Percentiles rank a stretch among this genome's conserved stretches.
Conservation (phyloP, 1,139 yeast species). For the Scheffersomyces stambukii region DNA sequence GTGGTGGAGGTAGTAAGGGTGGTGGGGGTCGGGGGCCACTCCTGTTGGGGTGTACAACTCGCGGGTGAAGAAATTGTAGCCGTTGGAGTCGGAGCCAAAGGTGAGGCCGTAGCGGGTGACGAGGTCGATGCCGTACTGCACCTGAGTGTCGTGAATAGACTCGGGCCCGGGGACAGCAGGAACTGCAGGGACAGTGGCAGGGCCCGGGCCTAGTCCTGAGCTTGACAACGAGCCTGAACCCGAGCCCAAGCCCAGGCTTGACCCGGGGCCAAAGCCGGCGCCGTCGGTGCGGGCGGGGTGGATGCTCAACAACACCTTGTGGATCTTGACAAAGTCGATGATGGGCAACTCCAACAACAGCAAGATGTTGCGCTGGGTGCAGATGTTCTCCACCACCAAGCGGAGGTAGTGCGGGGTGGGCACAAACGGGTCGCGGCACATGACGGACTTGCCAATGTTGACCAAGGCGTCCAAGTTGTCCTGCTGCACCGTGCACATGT, state of each 20-base stretch:
- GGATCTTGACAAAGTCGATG: conserved; percentile 63
- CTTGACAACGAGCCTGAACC: no score
- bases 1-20: conserved; percentile 25
- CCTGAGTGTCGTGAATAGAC: conserved; percentile 37
- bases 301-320: conserved; percentile 53
- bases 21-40: conserved; percentile 25
- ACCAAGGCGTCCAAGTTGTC: conserved; percentile 77
- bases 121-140: conserved; percentile 55
- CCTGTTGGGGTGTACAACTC: conserved; percentile 42
- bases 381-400: conserved; percentile 73
- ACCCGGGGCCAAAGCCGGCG: no score
- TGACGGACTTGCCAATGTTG: conserved; percentile 71
- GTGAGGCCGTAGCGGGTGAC: conserved; percentile 68
- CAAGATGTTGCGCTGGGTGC: conserved; percentile 63
- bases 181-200: conserved; percentile 4
- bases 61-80: conserved; percentile 59
- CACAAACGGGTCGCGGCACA: conserved; percentile 76
- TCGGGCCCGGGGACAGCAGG: conserved; percentile 14
- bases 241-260: no score
- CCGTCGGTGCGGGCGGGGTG: conserved; percentile 38
- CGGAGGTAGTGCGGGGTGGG: conserved; percentile 75
- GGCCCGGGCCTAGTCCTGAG: no score
- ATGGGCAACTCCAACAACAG: conserved; percentile 56
- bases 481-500: conserved; percentile 79
- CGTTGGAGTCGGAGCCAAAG: conserved; percentile 64